Evolutionary conservation across 805 yeast genomes (phyloP).

Genomic region (Yarrowia sp.): DNA sequence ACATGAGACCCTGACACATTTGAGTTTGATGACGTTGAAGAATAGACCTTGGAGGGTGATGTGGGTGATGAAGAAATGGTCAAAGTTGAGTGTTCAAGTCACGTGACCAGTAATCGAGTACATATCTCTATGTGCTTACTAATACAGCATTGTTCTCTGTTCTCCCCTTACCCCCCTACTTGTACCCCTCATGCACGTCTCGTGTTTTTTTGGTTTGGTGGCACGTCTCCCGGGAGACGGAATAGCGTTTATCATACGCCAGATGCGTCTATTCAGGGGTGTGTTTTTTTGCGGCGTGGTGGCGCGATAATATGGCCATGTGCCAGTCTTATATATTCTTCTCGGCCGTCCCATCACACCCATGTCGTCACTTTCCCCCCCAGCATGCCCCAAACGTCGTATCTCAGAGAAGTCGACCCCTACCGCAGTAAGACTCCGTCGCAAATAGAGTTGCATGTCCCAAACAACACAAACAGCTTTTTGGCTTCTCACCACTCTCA

Average conservation of each 20-base stretch:
- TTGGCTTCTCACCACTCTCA: not conserved
- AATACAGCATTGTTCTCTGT: too few relatives aligned
- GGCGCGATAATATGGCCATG: too few relatives aligned
- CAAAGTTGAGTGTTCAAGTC: not conserved
- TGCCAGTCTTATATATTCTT: not conserved
- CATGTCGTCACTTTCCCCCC: too few relatives aligned
- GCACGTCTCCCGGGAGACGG: constrained; percentile 20
- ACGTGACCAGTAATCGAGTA: not conserved
- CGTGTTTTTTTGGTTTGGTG: constrained; percentile 16
- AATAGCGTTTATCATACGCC: constrained; percentile 19
- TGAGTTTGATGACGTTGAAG: not conserved
- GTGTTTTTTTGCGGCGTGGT: too few relatives aligned
- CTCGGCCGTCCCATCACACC: too few relatives aligned
- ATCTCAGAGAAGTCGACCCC: not conserved
- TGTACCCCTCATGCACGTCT: not conserved
- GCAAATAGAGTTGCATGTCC: constrained; percentile 6
- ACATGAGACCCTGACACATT: not conserved
- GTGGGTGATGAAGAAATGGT: too few relatives aligned
- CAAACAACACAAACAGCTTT: constrained; percentile 2
- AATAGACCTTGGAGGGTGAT: too few relatives aligned
- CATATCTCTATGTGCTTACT: too few relatives aligned
- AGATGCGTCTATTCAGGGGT: not conserved
- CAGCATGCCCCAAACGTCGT: constrained; percentile 1
- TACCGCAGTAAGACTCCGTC: not conserved
- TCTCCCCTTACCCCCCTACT: not conserved